phyloP scores from a whole-genome alignment of 2,329 filamentous ascomycete genomes.

The Claviceps sp. region DNA sequence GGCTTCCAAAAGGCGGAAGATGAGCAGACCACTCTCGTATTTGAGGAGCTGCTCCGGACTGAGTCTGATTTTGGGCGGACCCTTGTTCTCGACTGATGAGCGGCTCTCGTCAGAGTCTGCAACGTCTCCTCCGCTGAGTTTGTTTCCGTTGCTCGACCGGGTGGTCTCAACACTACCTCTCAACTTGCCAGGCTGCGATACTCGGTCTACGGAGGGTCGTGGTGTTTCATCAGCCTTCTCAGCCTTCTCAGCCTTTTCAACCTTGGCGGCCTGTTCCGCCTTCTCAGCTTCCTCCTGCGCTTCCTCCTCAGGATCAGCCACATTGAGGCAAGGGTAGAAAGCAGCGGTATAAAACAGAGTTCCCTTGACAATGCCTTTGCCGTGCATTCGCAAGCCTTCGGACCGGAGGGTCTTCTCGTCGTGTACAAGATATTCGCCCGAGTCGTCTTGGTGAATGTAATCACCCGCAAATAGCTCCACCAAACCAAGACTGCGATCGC shows the following conservation, averaged over 20 bases:
- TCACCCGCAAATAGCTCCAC: slow-evolving; percentile 66
- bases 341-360: slow-evolving; percentile 67
- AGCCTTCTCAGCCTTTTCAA: background rate
- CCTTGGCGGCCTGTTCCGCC: slow-evolving; percentile 1
- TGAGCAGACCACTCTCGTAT: slow-evolving; percentile 81
- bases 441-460: slow-evolving; percentile 64
- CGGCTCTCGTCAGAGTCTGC: slow-evolving; percentile 21
- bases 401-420: slow-evolving; percentile 58
- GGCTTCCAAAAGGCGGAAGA: slow-evolving; percentile 88
- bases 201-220: slow-evolving; percentile 9
- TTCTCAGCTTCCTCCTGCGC: slow-evolving; percentile 33
- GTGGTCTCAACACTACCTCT: slow-evolving; percentile 22
- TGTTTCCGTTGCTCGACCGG: background rate
- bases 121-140: slow-evolving; percentile 8
- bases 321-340: slow-evolving; percentile 81
- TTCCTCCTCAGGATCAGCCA: slow-evolving; percentile 82
- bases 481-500: slow-evolving; percentile 75
- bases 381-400: slow-evolving; percentile 59
- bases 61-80: slow-evolving; percentile 64
- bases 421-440: slow-evolving; percentile 67
- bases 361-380: slow-evolving; percentile 65
- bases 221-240: slow-evolving; percentile 1
- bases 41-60: slow-evolving; percentile 67
- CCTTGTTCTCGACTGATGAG: slow-evolving; percentile 28
- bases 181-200: slow-evolving; percentile 29